Percentiles rank a stretch among this genome's conserved stretches.
Conservation (phyloP, 768 basidiomycete species). For the Mycena vulgaris region DNA sequence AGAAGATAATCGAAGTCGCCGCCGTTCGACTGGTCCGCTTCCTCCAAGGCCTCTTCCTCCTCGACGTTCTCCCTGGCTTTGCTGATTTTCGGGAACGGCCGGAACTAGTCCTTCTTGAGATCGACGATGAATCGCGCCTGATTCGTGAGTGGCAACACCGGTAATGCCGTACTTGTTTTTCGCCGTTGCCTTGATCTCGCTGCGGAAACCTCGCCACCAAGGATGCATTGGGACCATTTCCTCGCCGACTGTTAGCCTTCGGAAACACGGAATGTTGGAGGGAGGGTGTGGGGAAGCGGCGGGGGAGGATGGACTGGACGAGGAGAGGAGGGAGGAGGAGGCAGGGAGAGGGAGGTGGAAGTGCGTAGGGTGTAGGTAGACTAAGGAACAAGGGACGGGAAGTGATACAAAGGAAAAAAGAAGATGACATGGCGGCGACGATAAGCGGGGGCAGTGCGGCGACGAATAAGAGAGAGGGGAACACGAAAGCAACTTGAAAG, state of each 20-base stretch:
- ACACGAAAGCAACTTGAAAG: too few relatives aligned
- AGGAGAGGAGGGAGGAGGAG: too few relatives aligned
- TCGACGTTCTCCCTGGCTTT: conserved; percentile 81
- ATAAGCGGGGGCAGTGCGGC: too few relatives aligned
- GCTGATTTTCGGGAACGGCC: conserved; percentile 88
- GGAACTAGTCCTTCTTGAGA: conserved; percentile 86
- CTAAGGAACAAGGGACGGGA: too few relatives aligned
- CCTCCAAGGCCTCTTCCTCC: too few relatives aligned
- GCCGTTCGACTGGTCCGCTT: conserved; percentile 60
- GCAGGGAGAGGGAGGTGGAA: too few relatives aligned
- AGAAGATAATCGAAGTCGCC: conserved; percentile 94
- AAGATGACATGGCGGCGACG: too few relatives aligned
- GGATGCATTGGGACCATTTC: conserved; percentile 90
- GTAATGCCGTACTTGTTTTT: conserved; percentile 91
- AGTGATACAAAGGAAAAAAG: too few relatives aligned
- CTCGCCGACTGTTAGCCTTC: conserved; percentile 88
- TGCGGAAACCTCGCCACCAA: conserved; percentile 98
- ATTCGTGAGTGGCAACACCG: conserved; percentile 85
- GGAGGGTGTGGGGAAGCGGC: too few relatives aligned
- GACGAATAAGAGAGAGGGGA: too few relatives aligned
- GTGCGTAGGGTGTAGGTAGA: too few relatives aligned
- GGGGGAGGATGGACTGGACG: too few relatives aligned
- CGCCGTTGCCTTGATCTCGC: conserved; percentile 82
- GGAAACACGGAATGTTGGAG: conserved; percentile 90
- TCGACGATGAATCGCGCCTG: conserved; percentile 96